Percentiles rank a stretch among this genome's conserved stretches.
These are phyloP conservation scores for Fremontodendron californicum DNA, from an alignment of 345 rosid genomes.

Conservation along the genomic window DNA sequence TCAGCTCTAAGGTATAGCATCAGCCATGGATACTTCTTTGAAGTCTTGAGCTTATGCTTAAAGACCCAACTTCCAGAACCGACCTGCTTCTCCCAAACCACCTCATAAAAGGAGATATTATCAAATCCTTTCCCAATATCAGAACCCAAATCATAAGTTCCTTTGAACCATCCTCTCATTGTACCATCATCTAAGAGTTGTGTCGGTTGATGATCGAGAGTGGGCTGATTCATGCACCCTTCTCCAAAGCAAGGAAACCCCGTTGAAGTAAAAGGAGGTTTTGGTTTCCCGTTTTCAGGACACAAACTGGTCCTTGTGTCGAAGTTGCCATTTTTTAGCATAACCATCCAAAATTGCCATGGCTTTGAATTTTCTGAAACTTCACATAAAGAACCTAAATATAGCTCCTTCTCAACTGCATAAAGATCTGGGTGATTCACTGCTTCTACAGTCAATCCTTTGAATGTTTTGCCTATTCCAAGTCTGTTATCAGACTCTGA, in stretches of 20 bases:
- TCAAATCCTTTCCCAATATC: constrained; percentile 19
- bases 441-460: constrained; percentile 30
- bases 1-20: constrained; percentile 92
- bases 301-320: constrained; percentile 60
- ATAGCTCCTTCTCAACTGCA: constrained; percentile 67
- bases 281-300: constrained; percentile 56
- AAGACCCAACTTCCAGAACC: constrained; percentile 72
- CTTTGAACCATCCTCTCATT: constrained; percentile 72
- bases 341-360: constrained; percentile 89
- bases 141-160: constrained; percentile 61
- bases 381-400: constrained; percentile 63
- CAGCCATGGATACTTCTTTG: constrained; percentile 76
- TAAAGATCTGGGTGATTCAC: constrained; percentile 50
- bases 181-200: constrained; percentile 42
- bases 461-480: constrained; percentile 40
- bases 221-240: constrained; percentile 90
- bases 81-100: constrained; percentile 68
- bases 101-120: constrained; percentile 50
- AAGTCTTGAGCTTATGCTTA: constrained; percentile 62
- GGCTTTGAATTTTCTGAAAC: constrained; percentile 58
- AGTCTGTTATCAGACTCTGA: constrained; percentile 59
- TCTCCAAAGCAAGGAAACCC: constrained; percentile 68
- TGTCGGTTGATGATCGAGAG: constrained; percentile 49
- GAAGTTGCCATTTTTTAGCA: constrained; percentile 88
- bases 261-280: constrained; percentile 45